Evolutionary conservation across 345 rosid genomes (phyloP).

Genomic region (Citrus maxima): DNA sequence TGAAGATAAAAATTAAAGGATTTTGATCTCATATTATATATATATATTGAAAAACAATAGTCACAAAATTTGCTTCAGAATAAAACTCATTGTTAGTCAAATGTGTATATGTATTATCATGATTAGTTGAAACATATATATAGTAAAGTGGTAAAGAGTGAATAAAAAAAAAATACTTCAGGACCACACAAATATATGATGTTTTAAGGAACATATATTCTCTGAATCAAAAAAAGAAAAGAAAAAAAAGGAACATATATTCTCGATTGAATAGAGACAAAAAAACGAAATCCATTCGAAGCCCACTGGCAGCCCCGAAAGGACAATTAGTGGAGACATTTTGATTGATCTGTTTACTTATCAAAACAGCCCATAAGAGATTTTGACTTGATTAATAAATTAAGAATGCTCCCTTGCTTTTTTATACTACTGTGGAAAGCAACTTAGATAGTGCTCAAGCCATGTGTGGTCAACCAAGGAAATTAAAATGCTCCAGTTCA

Average conservation of each 20-base stretch:
- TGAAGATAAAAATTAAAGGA: no score
- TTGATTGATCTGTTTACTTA: neutral
- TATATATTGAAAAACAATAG: no score
- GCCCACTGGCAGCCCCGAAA: neutral
- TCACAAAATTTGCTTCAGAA: no score
- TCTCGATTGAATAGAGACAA: neutral
- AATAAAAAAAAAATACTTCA: no score
- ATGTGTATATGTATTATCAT: no score
- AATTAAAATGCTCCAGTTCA: neutral
- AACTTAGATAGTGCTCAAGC: neutral
- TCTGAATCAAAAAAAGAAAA: no score
- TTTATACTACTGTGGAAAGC: neutral
- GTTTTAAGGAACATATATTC: neutral
- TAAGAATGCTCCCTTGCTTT: neutral
- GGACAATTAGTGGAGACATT: neutral
- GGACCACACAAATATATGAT: no score
- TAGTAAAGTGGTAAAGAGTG: no score
- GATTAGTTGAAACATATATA: no score
- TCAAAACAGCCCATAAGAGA: neutral
- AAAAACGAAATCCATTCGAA: neutral
- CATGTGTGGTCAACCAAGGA: neutral
- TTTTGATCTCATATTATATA: no score
- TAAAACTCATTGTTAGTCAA: no score
- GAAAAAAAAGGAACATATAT: no score
- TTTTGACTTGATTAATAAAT: neutral